Conservation (phyloP, 78 protist species). For the Monocercomonoides exilis region DNA sequence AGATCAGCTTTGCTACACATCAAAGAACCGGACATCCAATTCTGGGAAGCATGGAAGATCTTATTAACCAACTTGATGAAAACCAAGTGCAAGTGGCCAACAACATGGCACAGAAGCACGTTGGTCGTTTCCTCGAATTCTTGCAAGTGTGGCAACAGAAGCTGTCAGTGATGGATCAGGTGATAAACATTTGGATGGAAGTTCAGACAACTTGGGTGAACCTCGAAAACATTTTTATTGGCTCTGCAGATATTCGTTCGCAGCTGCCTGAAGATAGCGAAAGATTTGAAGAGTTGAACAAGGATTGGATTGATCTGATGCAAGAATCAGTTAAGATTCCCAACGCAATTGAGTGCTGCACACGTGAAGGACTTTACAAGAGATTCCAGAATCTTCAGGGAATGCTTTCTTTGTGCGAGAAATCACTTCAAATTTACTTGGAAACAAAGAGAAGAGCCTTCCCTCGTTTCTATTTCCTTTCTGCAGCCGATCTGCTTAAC, state of each 20-base stretch:
- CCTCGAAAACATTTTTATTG: slow-evolving; percentile 69
- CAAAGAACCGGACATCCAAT: slow-evolving; percentile 17
- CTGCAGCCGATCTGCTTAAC: slow-evolving; percentile 62
- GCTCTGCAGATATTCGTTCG: slow-evolving; percentile 67
- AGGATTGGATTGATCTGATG: slow-evolving; percentile 48
- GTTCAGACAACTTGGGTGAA: slow-evolving; percentile 71
- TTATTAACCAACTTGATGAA: slow-evolving; percentile 44
- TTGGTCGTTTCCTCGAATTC: slow-evolving; percentile 41
- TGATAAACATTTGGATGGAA: slow-evolving; percentile 49
- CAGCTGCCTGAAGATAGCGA: slow-evolving; percentile 78
- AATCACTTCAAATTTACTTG: slow-evolving; percentile 63
- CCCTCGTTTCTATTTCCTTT: slow-evolving; percentile 83
- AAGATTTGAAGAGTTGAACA: slow-evolving; percentile 66
- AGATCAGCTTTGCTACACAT: slow-evolving; percentile 11
- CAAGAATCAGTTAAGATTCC: slow-evolving; percentile 2
- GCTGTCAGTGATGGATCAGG: slow-evolving; percentile 51
- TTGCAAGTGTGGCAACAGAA: slow-evolving; percentile 52
- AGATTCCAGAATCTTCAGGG: slow-evolving; percentile 23
- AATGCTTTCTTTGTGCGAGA: slow-evolving; percentile 53
- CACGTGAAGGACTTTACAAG: slow-evolving; percentile 18
- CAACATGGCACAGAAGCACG: slow-evolving; percentile 16
- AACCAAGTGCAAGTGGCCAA: slow-evolving; percentile 36
- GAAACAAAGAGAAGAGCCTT: slow-evolving; percentile 70
- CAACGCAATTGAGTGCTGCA: slow-evolving; percentile 42
- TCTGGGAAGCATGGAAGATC: slow-evolving; percentile 27